Base-by-base conservation (phyloP, 768 basidiomycete genomes). In the Agrocybe pediades region DNA sequence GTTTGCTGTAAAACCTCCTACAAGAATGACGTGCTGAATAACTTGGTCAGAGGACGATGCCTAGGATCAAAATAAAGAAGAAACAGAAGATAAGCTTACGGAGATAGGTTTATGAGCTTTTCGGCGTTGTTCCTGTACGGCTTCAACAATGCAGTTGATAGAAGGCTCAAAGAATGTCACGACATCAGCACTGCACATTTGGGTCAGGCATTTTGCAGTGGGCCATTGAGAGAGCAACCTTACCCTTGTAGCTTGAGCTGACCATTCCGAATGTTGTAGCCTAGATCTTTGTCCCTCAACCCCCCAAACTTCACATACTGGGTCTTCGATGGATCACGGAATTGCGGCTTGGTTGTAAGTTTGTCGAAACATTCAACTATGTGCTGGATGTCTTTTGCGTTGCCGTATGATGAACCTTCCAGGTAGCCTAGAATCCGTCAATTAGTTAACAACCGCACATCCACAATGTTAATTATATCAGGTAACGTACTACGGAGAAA, bases 1-100 rank as follows among this genome's bases (percentile, higher is more conserved):
- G 52, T 77, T 84, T 1, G 81, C 80, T 13, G 80, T 77, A 61
- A 84, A 85, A 0, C 83, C 83, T 20, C 84, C 84, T 2, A 85
- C 82, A 1, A 86, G 73, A 26, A 79, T 70, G 21, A 78, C 71
- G 21, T 72, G 69, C 77, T 78, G 36, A 23, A 4, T 30, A 46
- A 15, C 39, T 6, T 17, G 21, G 13, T 41, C 20, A 42, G 20
- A 17, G 9, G 7, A 11, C 15, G 6, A 4, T 2, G 13, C 20
- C 41, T 9, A 40, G 16, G 25, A 15, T 2, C 4, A 5, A 29
- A 15, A 21, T 51, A 19, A 26, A 26, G 45, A 13, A n/a, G 17
- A 23, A 46, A 45, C 6, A 9, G 6, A 16, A 44, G 29, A 36
- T 36, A 30, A 8, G 2, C n/a, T n/a, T 52, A 74, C 75, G 8